phyloP scores from a whole-genome alignment of 495 filamentous ascomycete species.

The Daldinia grandis region DNA sequence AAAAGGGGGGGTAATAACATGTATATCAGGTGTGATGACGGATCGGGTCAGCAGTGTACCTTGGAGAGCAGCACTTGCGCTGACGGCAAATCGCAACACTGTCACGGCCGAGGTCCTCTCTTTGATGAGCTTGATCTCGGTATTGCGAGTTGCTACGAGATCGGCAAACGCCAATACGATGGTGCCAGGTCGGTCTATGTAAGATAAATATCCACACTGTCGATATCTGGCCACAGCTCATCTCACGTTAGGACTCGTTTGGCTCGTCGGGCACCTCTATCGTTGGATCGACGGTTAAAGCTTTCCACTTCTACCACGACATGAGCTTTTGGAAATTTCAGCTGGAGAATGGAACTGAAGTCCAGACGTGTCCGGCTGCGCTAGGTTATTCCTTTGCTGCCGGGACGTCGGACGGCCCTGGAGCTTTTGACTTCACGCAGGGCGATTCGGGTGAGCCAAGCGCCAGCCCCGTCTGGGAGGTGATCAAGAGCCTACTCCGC shows the following conservation, averaged over 20 bases:
- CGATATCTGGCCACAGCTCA: slow-evolving; percentile 21
- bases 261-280: slow-evolving; percentile 56
- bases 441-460: slow-evolving; percentile 73
- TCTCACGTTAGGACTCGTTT: slow-evolving; percentile 44
- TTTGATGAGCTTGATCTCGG: slow-evolving; percentile 76
- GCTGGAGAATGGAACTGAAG: slow-evolving; percentile 75
- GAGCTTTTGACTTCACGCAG: slow-evolving; percentile 93
- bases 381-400: slow-evolving; percentile 94
- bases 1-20: background rate
- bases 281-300: slow-evolving; percentile 61
- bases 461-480: slow-evolving; percentile 79
- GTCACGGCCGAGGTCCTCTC: slow-evolving; percentile 81
- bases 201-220: slow-evolving; percentile 24
- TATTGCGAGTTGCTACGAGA: slow-evolving; percentile 76
- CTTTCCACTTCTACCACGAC: slow-evolving; percentile 76
- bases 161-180: slow-evolving; percentile 71
- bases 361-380: slow-evolving; percentile 86
- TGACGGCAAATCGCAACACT: slow-evolving; percentile 71
- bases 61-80: slow-evolving; percentile 82
- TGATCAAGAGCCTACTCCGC: slow-evolving; percentile 76
- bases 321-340: slow-evolving; percentile 68
- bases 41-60: slow-evolving; percentile 69
- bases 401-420: slow-evolving; percentile 91
- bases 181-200: slow-evolving; percentile 71
- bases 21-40: slow-evolving; percentile 68